These are phyloP conservation scores for Pterulicium gracile DNA, from an alignment of 1,284 basidiomycete species.

Conservation along the genomic window DNA sequence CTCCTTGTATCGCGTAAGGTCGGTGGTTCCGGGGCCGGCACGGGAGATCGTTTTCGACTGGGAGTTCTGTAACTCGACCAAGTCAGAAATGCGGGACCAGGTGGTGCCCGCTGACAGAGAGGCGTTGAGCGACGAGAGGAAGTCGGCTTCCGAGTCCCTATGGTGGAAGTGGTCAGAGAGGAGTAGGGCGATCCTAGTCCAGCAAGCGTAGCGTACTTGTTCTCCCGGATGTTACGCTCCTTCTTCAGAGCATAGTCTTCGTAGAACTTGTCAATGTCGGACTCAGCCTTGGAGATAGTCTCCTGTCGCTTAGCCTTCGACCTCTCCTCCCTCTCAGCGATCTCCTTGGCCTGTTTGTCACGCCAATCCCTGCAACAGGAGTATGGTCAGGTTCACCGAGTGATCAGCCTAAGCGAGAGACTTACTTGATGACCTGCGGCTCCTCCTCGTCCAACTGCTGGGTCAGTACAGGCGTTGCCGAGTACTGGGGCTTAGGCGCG, in stretches of 20 bases:
- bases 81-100: constrained; percentile 88
- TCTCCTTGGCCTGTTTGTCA: constrained; percentile 79
- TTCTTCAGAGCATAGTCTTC: constrained; percentile 89
- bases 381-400: constrained; percentile 3
- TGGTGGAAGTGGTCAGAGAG: constrained; percentile 1
- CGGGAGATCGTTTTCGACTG: constrained; percentile 94
- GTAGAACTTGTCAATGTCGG: constrained; percentile 93
- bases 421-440: constrained; percentile 79
- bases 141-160: constrained; percentile 85
- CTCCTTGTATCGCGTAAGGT: constrained; percentile 87
- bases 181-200: constrained; percentile 1
- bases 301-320: constrained; percentile 78
- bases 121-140: constrained; percentile 62
- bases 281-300: constrained; percentile 82
- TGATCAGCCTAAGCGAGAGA: constrained; percentile 8
- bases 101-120: constrained; percentile 87
- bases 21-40: constrained; percentile 79
- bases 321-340: constrained; percentile 69
- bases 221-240: constrained; percentile 87
- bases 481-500: constrained; percentile 65
- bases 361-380: constrained; percentile 68
- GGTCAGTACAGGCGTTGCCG: constrained; percentile 61
- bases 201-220: constrained; percentile 64
- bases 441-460: constrained; percentile 72
- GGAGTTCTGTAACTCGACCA: constrained; percentile 89